Evolutionary conservation across 345 rosid species (phyloP), one percentile per base, ranked within the genome.

Genomic region (Aethionema arabicum): DNA sequence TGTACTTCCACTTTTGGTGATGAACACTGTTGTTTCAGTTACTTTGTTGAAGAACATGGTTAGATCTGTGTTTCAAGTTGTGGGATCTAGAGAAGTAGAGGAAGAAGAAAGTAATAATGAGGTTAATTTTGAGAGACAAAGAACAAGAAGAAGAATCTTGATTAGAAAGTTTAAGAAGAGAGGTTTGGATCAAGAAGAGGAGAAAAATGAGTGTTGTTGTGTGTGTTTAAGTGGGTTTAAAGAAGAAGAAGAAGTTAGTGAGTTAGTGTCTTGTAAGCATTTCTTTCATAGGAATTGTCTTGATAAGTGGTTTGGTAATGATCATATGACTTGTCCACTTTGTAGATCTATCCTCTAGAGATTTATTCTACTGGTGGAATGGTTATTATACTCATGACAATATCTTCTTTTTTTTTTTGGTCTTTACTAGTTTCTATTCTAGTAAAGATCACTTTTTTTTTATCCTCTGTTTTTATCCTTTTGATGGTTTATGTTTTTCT

Each of bases 241-340:
- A 64, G 87, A 72, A 16, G 88, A 86, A 39, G 95, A 88, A 46
- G 88, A 91, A 77, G 90, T 86, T 70, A 86, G 88, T 61, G 90
- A 86, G 69, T 67, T 91, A 70, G 70, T 72, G 37, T 74, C 80
- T 50, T 91, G 98, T 84, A 83, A 79, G 82, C 98, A 91, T 77
- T 83, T 79, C 82, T 88, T 86, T 71, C 96, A 88, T 82, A 84
- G 65, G 72, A 68, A 64, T 49, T 88, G 96, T 56, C 50, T 91
- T 36, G 84, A 91, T 62, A 83, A 78, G 55, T 91, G 91, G 98
- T 78, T 91, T 74, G 69, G 74, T 49, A 82, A 77, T 60, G 69
- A 69, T 9, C 89, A 77, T 32, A 63, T 29, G 33, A 81, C 90
- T 6, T 91, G 96, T 52, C 98, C 96, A 66, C 81, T 91, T 6